Evolutionary conservation across 2,329 filamentous ascomycete genomes (phyloP), one percentile per base, ranked within the genome.

Genomic region (Lasiodiplodia sp.): DNA sequence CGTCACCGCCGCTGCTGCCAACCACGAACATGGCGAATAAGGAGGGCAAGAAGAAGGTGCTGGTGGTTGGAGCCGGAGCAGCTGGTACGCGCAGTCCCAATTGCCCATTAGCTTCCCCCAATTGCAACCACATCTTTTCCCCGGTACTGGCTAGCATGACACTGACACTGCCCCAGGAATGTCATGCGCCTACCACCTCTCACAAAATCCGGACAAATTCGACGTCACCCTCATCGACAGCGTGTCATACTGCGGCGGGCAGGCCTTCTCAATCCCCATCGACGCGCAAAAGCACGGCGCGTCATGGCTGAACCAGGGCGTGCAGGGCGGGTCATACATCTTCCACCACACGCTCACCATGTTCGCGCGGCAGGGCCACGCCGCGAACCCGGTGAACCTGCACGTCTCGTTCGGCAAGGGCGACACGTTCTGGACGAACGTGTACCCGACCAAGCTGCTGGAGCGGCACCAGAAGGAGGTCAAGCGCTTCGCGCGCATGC

Each of bases 321-420:
- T 91, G 1, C 88, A 91, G 73, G 88, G 88, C 37, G 88, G 88
- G 18, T 86, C 84, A 44, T 84, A 89, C 79, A 90, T 90, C 71
- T 91, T 91, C 78, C 87, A 90, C 74, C 88, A 91, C 73, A 90
- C 88, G 0, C 86, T 90, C 82, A 87, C 86, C 65, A 89, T 89
- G 83, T 90, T 90, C 73, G 81, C 83, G 5, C 81, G 85, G 62
- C 85, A 89, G 71, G 85, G 85, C 14, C 83, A 86, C 72, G 82
- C 85, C 64, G 83, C 88, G 3, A 82, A 88, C 74, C 84, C 85
- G 1, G 86, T 90, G 51, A 83, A 86, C 70, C 81, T 90, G 6
- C 87, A 90, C 74, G 83, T 91, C 3, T 86, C 88, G 0, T 91
- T 91, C 71, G 87, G 87, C 73, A 90, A 89, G 73, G 87, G 84